These are phyloP conservation scores for Cryptococcus floricola DNA, from an alignment of 1,284 basidiomycete species.

Conservation along the genomic window DNA sequence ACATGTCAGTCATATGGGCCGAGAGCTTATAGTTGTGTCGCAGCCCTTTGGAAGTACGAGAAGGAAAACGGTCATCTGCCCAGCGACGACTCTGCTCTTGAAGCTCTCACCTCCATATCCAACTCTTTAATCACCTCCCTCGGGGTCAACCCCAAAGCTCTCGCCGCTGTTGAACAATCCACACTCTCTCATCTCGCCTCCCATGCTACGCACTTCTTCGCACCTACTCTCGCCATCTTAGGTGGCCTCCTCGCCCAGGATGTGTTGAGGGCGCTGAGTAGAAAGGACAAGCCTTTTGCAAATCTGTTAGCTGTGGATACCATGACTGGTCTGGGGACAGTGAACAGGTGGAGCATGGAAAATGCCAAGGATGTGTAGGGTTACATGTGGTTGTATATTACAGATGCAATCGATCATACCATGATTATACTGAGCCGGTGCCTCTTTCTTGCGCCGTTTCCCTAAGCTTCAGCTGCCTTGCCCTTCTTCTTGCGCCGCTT, in stretches of 20 bases:
- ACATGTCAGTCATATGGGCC: background rate
- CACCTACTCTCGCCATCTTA: slow-evolving; percentile 83
- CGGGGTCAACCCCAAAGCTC: slow-evolving; percentile 65
- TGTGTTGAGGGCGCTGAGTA: slow-evolving; percentile 83
- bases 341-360: slow-evolving; percentile 36
- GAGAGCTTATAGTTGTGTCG: background rate
- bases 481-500: background rate
- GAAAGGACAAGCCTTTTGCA: slow-evolving; percentile 82
- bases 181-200: slow-evolving; percentile 53
- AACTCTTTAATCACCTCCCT: slow-evolving; percentile 59
- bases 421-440: too few relatives aligned
- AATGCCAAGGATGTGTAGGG: slow-evolving; percentile 22
- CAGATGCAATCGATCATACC: background rate
- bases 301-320: slow-evolving; percentile 88
- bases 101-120: slow-evolving; percentile 62
- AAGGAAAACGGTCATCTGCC: slow-evolving; percentile 60
- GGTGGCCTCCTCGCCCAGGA: slow-evolving; percentile 94
- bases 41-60: slow-evolving; percentile 83
- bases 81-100: slow-evolving; percentile 50
- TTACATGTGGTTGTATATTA: background rate
- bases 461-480: background rate
- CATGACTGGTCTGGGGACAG: slow-evolving; percentile 56
- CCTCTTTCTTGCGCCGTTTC: too few relatives aligned
- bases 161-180: slow-evolving; percentile 58
- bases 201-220: slow-evolving; percentile 78